phyloP scores from a whole-genome alignment of 768 basidiomycete species.

The Pleurotus ostreatus region DNA sequence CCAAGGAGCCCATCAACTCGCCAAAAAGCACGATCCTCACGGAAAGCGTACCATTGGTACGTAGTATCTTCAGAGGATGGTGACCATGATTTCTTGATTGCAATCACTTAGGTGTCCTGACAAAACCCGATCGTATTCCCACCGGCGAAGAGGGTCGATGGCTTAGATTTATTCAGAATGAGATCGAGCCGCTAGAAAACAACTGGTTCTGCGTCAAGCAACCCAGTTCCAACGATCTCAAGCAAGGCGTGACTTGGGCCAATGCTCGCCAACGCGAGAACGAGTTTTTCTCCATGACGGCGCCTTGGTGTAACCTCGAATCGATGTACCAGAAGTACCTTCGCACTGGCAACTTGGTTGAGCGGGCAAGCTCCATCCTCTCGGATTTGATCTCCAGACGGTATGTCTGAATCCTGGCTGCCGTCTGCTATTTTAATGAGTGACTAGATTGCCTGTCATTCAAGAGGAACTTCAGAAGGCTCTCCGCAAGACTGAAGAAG shows the following conservation, averaged over 20 bases:
- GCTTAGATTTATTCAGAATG: conserved; percentile 54
- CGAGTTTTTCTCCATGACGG: conserved; percentile 46
- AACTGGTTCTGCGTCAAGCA: conserved; percentile 62
- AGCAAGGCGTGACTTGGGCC: conserved; percentile 50
- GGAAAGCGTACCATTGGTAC: conserved; percentile 70
- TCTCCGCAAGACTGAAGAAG: conserved; percentile 33
- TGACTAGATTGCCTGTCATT: conserved; percentile 43
- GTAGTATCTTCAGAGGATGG: conserved; percentile 9
- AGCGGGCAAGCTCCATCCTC: conserved; percentile 53
- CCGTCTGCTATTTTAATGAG: too few relatives aligned
- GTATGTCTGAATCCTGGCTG: conserved; percentile 27
- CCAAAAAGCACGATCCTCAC: conserved; percentile 54
- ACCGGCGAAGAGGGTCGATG: conserved; percentile 50
- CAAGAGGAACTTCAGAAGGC: conserved; percentile 50
- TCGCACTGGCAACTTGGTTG: conserved; percentile 52
- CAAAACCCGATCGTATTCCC: conserved; percentile 69
- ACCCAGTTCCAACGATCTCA: conserved; percentile 46
- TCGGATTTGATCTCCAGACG: conserved; percentile 60
- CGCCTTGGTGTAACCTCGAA: conserved; percentile 56
- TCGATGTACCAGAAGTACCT: conserved; percentile 45
- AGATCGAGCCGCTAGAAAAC: conserved; percentile 44
- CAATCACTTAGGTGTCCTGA: conserved; percentile 55
- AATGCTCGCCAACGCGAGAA: conserved; percentile 56
- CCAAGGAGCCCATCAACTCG: conserved; percentile 67
- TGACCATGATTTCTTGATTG: background rate